Base-by-base conservation (phyloP, 306 rosid species). In the Arachis hypogaea region DNA sequence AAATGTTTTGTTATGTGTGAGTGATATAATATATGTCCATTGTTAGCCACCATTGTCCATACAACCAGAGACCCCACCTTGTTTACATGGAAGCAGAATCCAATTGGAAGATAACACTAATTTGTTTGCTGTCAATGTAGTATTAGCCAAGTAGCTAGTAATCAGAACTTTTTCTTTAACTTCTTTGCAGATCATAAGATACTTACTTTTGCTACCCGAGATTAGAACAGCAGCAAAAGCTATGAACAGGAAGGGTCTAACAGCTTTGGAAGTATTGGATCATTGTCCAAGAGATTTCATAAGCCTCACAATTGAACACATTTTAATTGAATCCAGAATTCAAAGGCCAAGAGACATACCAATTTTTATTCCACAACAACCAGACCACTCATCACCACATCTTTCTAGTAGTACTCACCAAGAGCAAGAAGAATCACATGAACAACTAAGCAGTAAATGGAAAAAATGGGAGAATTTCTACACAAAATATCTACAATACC, bases 261-360 rank as follows among this genome's bases (percentile, higher is more conserved):
- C 62, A 59, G 58, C 75, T 61, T 68, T 77, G 55, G 65, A 77
- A 16, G 14, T 29, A 0, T 52, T 69, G 59, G 52, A 69, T 12
- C 3, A 1, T 0, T 10, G 42, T 52, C 71, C 76, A 77, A 77
- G 70, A 43, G 81, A 69, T 69, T 77, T 61, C 5, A 16, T 52
- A 62, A 28, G 71, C 71, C 59, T 69, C 11, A 43, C 38, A 54
- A 69, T 69, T 18, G 51, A 52, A 42, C 11, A 62, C 65, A 62
- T 69, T 9, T 44, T 69, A 69, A 4, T 3, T 4, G 59, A 77
- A 62, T 56, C 66, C 1, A 65, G 58, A 63, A 10, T 63, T 60
- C 54, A 52, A 30, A 46, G 50, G 9, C 2, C 4, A 0, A 5
- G 63, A 14, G 7, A 56, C 6, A 10, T 11, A 5, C 11, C 10